Percentiles rank a stretch among this genome's conserved stretches.
phyloP scores from a whole-genome alignment of 2,329 filamentous ascomycete genomes.

The Erysiphe pulchra region DNA sequence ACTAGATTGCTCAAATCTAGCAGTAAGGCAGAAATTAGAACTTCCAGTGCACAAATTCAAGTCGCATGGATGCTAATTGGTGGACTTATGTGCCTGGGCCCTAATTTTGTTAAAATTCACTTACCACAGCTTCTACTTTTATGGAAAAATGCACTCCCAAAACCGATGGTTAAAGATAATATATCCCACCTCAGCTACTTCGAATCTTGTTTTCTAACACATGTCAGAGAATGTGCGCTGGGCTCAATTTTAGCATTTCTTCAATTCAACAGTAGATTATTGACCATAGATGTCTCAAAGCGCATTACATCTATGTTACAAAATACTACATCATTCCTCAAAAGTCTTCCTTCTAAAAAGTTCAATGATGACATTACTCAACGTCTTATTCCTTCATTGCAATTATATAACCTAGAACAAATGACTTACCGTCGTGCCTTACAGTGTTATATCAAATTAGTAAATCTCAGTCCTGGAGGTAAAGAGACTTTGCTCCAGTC shows the following conservation, averaged over 20 bases:
- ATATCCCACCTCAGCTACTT: constrained; percentile 59
- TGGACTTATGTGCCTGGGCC: constrained; percentile 83
- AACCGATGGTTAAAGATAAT: constrained; percentile 80
- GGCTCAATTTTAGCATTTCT: constrained; percentile 80
- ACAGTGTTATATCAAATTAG: constrained; percentile 80
- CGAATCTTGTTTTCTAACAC: constrained; percentile 77
- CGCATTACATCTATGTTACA: constrained; percentile 84
- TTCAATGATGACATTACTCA: constrained; percentile 68
- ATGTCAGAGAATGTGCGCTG: constrained; percentile 83
- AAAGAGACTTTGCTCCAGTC: constrained; percentile 74
- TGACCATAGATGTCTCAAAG: constrained; percentile 86
- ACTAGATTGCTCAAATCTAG: constrained; percentile 82
- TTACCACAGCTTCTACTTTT: constrained; percentile 75
- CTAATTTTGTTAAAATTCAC: constrained; percentile 97
- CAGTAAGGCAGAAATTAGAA: constrained; percentile 66
- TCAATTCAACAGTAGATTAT: constrained; percentile 70
- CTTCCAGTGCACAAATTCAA: constrained; percentile 85
- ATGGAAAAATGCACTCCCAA: constrained; percentile 93
- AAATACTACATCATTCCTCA: constrained; percentile 76
- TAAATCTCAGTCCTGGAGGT: constrained; percentile 69
- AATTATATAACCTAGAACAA: constrained; percentile 69
- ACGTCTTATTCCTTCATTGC: constrained; percentile 58
- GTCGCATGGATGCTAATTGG: constrained; percentile 96
- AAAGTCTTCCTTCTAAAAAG: constrained; percentile 59
- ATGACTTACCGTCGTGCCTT: constrained; percentile 85